Evolutionary conservation across 2,329 filamentous ascomycete genomes (phyloP).

Genomic region (Talaromyces sp.): DNA sequence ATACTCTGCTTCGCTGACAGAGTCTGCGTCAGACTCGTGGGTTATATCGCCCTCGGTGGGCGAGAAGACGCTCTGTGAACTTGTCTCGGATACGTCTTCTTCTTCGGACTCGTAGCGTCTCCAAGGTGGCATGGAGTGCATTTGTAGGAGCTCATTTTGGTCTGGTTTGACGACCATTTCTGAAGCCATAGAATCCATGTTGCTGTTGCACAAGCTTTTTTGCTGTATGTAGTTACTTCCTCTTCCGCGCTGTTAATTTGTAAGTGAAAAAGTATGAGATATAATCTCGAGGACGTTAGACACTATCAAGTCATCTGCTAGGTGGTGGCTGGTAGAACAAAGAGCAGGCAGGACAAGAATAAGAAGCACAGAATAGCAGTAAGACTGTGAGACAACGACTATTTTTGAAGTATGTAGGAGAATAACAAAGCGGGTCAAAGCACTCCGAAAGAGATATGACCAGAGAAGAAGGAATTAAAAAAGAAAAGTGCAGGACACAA

Average conservation of each 20-base stretch:
- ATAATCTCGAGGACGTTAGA: background rate
- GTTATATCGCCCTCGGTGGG: constrained; percentile 27
- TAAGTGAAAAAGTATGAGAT: background rate
- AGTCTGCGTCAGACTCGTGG: constrained; percentile 9
- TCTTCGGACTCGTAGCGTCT: constrained; percentile 39
- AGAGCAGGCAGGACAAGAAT: background rate
- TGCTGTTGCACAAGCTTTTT: background rate
- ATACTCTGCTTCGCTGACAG: constrained; percentile 1
- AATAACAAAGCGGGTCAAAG: constrained; percentile 10
- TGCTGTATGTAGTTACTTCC: background rate
- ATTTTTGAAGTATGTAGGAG: constrained; percentile 9
- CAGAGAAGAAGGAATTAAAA: background rate
- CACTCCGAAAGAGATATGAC: background rate
- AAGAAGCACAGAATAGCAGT: background rate
- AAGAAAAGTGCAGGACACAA: constrained; percentile 1
- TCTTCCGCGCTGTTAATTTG: no score
- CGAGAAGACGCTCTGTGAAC: constrained; percentile 32
- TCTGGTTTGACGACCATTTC: constrained; percentile 27
- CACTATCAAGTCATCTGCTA: background rate
- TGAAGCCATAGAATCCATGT: constrained; percentile 14
- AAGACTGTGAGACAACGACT: background rate
- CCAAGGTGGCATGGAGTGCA: constrained; percentile 32
- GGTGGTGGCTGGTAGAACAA: background rate
- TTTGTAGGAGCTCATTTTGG: constrained; percentile 26
- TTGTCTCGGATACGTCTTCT: constrained; percentile 38